Evolutionary conservation across 768 basidiomycete genomes (phyloP).

Genomic region (Boletus tylopilopsis): DNA sequence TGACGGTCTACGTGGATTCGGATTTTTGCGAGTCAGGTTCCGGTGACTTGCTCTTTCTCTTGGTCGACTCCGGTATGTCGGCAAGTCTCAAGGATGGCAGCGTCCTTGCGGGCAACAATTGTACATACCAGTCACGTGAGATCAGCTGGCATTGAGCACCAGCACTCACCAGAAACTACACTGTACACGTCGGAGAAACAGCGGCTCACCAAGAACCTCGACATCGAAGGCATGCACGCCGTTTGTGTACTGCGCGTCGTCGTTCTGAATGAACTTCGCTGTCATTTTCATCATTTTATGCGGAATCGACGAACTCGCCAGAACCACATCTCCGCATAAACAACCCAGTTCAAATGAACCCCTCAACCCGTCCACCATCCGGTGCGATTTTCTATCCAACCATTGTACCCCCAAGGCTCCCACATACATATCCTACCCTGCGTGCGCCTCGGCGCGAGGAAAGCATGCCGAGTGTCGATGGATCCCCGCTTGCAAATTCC

Average conservation of each 20-base stretch:
- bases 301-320: too few relatives aligned
- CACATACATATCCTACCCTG: slow-evolving; percentile 41
- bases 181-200: too few relatives aligned
- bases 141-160: slow-evolving; percentile 35
- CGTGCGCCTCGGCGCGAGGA: slow-evolving; percentile 73
- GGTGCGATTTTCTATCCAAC: slow-evolving; percentile 69
- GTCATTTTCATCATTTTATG: too few relatives aligned
- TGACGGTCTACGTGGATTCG: background rate
- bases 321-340: slow-evolving; percentile 55
- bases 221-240: too few relatives aligned
- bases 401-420: slow-evolving; percentile 45
- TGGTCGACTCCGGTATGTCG: background rate
- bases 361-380: slow-evolving; percentile 46
- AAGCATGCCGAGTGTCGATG: slow-evolving; percentile 76
- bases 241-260: too few relatives aligned
- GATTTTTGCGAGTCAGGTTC: slow-evolving; percentile 5
- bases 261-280: too few relatives aligned
- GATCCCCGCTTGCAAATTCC: slow-evolving; percentile 78
- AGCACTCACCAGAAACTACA: slow-evolving; percentile 41
- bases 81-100: too few relatives aligned
- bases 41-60: background rate
- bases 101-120: background rate
- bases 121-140: too few relatives aligned
- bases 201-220: too few relatives aligned
- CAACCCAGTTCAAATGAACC: slow-evolving; percentile 7